Base-by-base conservation (phyloP, 352 stramenopile species). In the Phytophthora citrophthora region DNA sequence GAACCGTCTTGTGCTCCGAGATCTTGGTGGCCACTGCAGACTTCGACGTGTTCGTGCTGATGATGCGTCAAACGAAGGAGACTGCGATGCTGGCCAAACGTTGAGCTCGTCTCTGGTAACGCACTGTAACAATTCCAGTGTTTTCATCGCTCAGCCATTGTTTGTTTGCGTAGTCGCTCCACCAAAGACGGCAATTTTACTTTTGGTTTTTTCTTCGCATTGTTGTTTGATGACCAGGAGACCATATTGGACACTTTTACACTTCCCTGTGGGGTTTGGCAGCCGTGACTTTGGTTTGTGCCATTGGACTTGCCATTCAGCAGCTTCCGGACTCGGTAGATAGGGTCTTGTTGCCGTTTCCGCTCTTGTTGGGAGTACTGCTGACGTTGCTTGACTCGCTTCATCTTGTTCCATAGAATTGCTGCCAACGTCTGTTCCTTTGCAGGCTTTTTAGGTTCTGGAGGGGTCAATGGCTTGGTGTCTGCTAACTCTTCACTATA, bases 31-130 rank as follows among this genome's bases (percentile, higher is more conserved):
- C 84, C 11, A 93, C 84, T 9, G 81, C 78, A 11, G 84, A 93
- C 68, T 91, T 93, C 60, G 81, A 91, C 48, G 84, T 93, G 31
- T 93, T 91, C 48, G 84, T 93, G 26, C 38, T 91, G 48, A 93
- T 93, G 84, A 93, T 93, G 84, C 84, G 86, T 34, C 84, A 93
- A 64, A 90, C 81, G 5, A 93, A 90, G 59, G 78, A 93, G 54
- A 77, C 83, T 0, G 68, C 86, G 55, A 31, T 76, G 53, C 64
- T 90, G 47, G 78, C 80, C 15, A 89, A 91, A 51, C 60, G 56
- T 39, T 83, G 50, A 61, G 9, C 7, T 13, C 29, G 9, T 12
- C 3, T 10, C 4, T 12, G 2, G 29, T 34, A 34, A 34, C 8
- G 12, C 29, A 34, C 29, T 13, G 7, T 2, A 11, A 11, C 12